Evolutionary conservation across 2,329 filamentous ascomycete species (phyloP), one percentile per base, ranked within the genome.

Genomic region (Alternaria arborescens): DNA sequence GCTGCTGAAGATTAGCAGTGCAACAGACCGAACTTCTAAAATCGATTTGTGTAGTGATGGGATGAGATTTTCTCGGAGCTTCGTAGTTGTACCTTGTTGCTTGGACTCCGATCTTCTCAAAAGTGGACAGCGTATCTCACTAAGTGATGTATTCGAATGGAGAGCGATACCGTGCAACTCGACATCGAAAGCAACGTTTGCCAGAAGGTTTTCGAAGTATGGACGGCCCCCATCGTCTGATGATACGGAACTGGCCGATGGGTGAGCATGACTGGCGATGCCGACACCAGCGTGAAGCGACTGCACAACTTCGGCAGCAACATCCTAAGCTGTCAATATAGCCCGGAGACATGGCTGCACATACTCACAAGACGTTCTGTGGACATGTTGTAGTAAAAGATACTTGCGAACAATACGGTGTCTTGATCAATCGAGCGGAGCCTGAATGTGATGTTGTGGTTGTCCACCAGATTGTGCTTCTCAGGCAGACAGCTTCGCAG

Each of bases 71-170:
- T 30, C 22, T 51, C 38, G 32, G 34, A 30, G 7, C n/a, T 36
- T 26, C 30, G n/a, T 20, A 32, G 46, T 20, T 59, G 12, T 58
- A 70, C 68, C 59, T 38, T 55, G 18, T 3, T 62, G 52, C 14
- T 44, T 58, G 26, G 60, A 58, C 1, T 43, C 43, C 5, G 71
- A 69, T 20, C 71, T 71, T 18, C 73, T 71, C 47, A 71, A 60
- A 18, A 67, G 60, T 2, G 76, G 76, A 46, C 58, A 61, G 52
- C 71, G 67, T 4, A 75, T 59, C 3, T 68, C 60, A 14, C 57
- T 28, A 11, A 62, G 57, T 3, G 65, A 59, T 16, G 38, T 14
- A 11, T 52, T 50, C 28, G 59, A 58, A 16, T 55, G 41, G n/a
- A 58, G 60, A 38, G 61, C 53, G 3, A 74, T 60, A 4, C 68